Evolutionary conservation across 1,284 basidiomycete species (phyloP), one percentile per base, ranked within the genome.

Genomic region (Irpex sp.): DNA sequence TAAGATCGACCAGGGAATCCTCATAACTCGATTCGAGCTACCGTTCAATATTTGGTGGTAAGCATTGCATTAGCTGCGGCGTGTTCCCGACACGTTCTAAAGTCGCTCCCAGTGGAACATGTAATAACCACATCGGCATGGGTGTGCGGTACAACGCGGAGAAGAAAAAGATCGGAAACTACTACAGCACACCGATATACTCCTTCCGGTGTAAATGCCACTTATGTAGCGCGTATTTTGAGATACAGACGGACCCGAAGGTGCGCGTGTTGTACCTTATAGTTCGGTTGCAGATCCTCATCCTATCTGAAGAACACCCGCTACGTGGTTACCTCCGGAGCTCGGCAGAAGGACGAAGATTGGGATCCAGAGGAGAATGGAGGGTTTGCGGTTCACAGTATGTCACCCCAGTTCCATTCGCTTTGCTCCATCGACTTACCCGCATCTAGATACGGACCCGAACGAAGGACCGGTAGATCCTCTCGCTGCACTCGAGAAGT

Each of bases 31-130:
- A 31, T 96, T 97, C 71, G 94, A 97, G 74, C 78, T 98, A 6
- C 97, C 97, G 0, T 99, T 96, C 80, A 96, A 97, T 74, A 95
- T 98, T 68, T 98, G 96, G 96, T 99, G 97, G 91, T 94, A 80
- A 57, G 87, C 79, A 15, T 34, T n/a, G 8, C 56, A 21, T 51
- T 51, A 37, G 36, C 58, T 34, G 56, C 21, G 31, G 59, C 59
- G 26, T 54, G 63, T 56, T 47, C 40, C 51, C 26, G 26, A 62
- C 21, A 62, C 40, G 11, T 48, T 15, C 40, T 44, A 3, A 44
- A 44, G 13, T 48, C 3, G 37, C 19, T 56, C 36, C 3, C 70
- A 94, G 91, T 72, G 93, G 89, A 60, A 89, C 89, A 77, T 98
- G 96, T 77, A 87, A 96, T 76, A 92, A 91, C 69, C 96, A 97